Evolutionary conservation across 75 land plant species (phyloP), one percentile per base, ranked within the genome.

Genomic region (Ceratopteris richardii): DNA sequence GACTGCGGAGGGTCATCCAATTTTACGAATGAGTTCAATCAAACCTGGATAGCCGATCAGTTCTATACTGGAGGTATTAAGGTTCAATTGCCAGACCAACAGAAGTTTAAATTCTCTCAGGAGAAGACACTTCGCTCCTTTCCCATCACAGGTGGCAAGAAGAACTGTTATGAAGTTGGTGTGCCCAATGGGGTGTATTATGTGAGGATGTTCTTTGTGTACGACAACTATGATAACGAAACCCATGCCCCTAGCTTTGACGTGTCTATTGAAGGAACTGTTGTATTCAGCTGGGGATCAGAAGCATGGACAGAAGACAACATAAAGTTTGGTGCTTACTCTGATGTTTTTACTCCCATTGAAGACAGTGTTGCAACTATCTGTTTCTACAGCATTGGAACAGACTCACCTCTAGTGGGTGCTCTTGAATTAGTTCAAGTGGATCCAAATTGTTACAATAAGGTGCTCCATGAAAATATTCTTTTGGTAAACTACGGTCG

Each of bases 351-450:
- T 61, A 80, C 83, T 6, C 82, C 63, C 46, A 67, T 85, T 28
- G 48, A 48, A 7, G 88, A 89, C 51, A 77, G 76, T 6, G 66
- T 64, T 16, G 91, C 79, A 13, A 82, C 78, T 5, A 43, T 94
- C 2, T 94, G 98, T 59, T 82, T 94, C 69, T 94, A 94, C 77
- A 82, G 87, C 56, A 77, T 89, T 60, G 91, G 91, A 31, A 94
- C 98, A 25, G 98, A 94, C 62, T 61, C 98, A 0, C 98, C 98
- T 0, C 83, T 94, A 7, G 71, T 94, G 37, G 96, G 67, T 1
- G 72, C 96, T 2, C 63, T 94, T 22, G 83, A 90, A 60, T 23
- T 94, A n/a, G 31, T 74, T 27, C 82, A 80, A 54, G 73, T 94
- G 33, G 90, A 90, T 71, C 81, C 80, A 9, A 0, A 16, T n/a